Evolutionary conservation across 371 early-diverging fungal genomes (phyloP), one percentile per base, ranked within the genome.

Genomic region (Globomyces sp.): DNA sequence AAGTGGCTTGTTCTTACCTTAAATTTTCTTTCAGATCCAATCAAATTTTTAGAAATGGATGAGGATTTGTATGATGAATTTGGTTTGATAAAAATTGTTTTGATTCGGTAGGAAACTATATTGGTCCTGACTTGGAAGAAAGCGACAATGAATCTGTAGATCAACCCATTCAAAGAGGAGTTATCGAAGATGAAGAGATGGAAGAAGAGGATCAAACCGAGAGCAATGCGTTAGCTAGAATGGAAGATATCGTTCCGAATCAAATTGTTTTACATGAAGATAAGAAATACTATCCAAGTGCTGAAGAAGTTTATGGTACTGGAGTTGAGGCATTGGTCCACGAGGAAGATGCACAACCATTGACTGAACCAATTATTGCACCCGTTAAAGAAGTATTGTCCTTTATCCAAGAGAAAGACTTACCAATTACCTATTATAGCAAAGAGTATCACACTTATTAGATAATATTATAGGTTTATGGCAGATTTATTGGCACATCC

Each of bases 331-430:
- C 92, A 0, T 72, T 98, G 57, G 98, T 98, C 2, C 94, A 98
- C 72, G 98, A 97, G 67, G 98, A 98, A 75, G 99, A 98, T 76
- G 91, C 97, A 2, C 96, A 97, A 74, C 92, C 94, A n/a, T 80
- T 98, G 55, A 84, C 92, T 0, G 92, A 91, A 73, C 99, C 99
- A 43, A 95, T 98, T 65, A 85, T 98, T 65, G 92, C 93, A 41
- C 98, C 99, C 2, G 78, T 91, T 65, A 91, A 91, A 77, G 79
- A 83, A 43, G 88, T 89, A 73, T 90, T 91, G 70, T 95, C 91
- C 68, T 86, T 90, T 61, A 79, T 95, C n/a, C 80, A 80, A 67
- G 94, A 94, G 67, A 87, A 88, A 55, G 88, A 90, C 68, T 73
- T 95, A 62, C 97, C 96, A 0, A 81, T 80, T 40, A 95, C 95